Percentiles rank a stretch among this genome's conserved stretches.
phyloP scores from a whole-genome alignment of 2,329 filamentous ascomycete species.

The Chaetothyriales sp. region DNA sequence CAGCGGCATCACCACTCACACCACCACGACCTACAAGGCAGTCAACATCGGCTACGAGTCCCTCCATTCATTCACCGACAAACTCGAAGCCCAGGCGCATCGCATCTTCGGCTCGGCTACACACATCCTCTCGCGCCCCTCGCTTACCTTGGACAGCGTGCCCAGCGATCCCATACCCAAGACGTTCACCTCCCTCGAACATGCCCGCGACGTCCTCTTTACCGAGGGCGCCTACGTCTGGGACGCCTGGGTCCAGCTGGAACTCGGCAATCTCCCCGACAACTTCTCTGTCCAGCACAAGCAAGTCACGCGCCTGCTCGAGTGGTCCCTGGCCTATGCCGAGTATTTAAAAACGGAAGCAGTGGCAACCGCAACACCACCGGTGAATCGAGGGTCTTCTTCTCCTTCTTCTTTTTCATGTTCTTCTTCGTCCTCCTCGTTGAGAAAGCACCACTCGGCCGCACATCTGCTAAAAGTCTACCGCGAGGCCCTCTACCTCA shows the following conservation, averaged over 20 bases:
- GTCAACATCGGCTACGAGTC: slow-evolving; percentile 10
- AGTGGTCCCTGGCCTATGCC: slow-evolving; percentile 16
- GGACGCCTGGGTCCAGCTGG: slow-evolving; percentile 12
- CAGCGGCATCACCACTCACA: slow-evolving; percentile 12
- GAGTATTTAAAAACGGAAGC: slow-evolving; percentile 11
- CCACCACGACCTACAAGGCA: slow-evolving; percentile 11
- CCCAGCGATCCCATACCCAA: slow-evolving; percentile 10
- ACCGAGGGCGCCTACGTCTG: slow-evolving; percentile 16
- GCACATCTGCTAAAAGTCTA: slow-evolving; percentile 11
- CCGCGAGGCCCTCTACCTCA: slow-evolving; percentile 12
- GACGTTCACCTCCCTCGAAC: slow-evolving; percentile 10
- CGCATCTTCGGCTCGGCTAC: slow-evolving; percentile 10
- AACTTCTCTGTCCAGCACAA: slow-evolving; percentile 10
- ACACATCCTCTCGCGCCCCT: neutral
- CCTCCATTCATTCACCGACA: slow-evolving; percentile 9
- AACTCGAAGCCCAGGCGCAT: slow-evolving; percentile 7
- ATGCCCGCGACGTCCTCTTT: slow-evolving; percentile 16
- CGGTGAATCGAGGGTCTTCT: too few relatives aligned
- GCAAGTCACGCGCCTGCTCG: slow-evolving; percentile 13
- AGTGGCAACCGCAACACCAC: slow-evolving; percentile 1
- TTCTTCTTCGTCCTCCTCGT: neutral
- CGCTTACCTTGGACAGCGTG: neutral
- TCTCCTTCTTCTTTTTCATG: too few relatives aligned
- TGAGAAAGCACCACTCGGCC: neutral
- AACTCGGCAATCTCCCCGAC: slow-evolving; percentile 7